Evolutionary conservation across 257 asterid genomes (phyloP).

Genomic region (Rehmannia glutinosa): DNA sequence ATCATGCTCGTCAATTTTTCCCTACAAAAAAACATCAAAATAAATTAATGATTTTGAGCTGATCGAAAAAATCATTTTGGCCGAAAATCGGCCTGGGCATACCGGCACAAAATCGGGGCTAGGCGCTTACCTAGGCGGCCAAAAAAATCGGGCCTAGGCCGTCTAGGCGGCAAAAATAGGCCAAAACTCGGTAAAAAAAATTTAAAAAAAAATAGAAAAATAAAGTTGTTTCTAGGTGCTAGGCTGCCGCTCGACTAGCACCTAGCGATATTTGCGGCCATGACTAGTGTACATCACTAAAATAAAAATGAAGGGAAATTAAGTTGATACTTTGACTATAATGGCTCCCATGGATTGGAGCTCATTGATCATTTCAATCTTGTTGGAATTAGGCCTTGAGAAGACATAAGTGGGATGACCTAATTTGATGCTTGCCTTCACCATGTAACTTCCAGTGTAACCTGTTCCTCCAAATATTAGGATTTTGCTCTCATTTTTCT

Average conservation of each 20-base stretch:
- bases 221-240: no score
- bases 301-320: not conserved
- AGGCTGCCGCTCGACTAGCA: no score
- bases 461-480: conserved; percentile 52
- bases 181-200: no score
- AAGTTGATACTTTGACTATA: conserved; percentile 27
- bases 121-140: no score
- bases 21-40: conserved; percentile 21
- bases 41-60: not conserved
- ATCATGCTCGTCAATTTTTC: conserved; percentile 38
- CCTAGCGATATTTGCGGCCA: no score
- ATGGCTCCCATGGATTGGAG: conserved; percentile 36
- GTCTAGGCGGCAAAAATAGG: no score
- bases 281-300: no score
- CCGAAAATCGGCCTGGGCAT: no score
- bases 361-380: conserved; percentile 21
- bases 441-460: conserved; percentile 41
- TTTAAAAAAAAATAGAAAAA: no score
- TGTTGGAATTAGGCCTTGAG: conserved; percentile 40
- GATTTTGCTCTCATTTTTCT: conserved; percentile 31
- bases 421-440: conserved; percentile 45
- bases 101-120: no score
- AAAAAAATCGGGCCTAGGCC: no score
- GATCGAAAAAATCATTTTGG: no score
- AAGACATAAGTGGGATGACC: conserved; percentile 55